Evolutionary conservation across 148 eudicot species (phyloP).

Genomic region (Nepenthes mirabilis): DNA sequence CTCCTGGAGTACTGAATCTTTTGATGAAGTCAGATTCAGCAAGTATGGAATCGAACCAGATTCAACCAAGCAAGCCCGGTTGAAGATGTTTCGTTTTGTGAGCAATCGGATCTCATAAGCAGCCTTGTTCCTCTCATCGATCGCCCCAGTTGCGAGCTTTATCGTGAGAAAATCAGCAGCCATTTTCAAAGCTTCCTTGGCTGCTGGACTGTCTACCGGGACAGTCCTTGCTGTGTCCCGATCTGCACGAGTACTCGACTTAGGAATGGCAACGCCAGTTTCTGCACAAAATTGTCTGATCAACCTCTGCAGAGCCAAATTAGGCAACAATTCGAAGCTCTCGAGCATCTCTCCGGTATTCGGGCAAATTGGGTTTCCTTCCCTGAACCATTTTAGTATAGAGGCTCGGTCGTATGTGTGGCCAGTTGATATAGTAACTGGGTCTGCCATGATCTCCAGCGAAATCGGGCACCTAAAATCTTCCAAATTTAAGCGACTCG

Average conservation of each 20-base stretch:
- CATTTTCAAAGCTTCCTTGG: conserved; percentile 38
- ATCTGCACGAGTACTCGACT: conserved; percentile 6
- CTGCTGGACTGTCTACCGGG: conserved; percentile 21
- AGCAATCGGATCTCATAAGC: conserved; percentile 63
- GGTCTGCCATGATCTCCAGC: conserved; percentile 75
- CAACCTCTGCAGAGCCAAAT: conserved; percentile 43
- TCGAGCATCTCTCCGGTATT: conserved; percentile 56
- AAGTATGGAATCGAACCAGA: conserved; percentile 46
- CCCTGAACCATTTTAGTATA: conserved; percentile 58
- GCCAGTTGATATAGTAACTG: conserved; percentile 63
- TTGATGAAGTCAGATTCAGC: conserved; percentile 34
- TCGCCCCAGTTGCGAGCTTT: conserved; percentile 32
- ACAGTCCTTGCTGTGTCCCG: conserved; percentile 8
- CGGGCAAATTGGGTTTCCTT: conserved; percentile 63
- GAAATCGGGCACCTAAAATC: conserved; percentile 83
- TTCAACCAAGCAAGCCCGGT: conserved; percentile 66
- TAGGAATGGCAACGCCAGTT: conserved; percentile 24
- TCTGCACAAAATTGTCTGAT: conserved; percentile 31
- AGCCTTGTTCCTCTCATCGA: conserved; percentile 38
- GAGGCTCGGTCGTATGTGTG: conserved; percentile 77
- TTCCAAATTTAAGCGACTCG: conserved; percentile 36
- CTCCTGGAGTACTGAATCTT: conserved; percentile 39
- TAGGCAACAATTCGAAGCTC: conserved; percentile 41
- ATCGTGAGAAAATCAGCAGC: conserved; percentile 36
- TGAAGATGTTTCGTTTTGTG: conserved; percentile 52